These are phyloP conservation scores for Aquilaria yunnanensis DNA, from an alignment of 345 rosid species.

Conservation along the genomic window DNA sequence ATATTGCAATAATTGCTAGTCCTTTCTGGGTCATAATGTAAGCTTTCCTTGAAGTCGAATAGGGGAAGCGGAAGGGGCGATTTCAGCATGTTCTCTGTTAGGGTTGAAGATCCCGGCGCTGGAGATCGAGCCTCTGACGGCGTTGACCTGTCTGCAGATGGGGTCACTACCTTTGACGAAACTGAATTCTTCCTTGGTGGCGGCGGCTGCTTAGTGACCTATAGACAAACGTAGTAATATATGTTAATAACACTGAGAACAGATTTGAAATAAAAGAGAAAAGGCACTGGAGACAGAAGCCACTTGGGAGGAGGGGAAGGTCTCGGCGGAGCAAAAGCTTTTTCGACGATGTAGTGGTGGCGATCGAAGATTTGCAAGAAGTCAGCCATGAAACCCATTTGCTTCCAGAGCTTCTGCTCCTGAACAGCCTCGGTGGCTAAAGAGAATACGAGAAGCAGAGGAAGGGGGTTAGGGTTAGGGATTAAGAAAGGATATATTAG, in stretches of 20 bases:
- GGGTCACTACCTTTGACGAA: too few species aligned
- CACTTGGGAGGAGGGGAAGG: slow-evolving; percentile 48
- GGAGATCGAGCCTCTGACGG: slow-evolving; percentile 34
- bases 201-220: slow-evolving; percentile 29
- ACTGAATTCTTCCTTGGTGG: slow-evolving; percentile 21
- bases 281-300: background rate
- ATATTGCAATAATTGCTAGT: too few species aligned
- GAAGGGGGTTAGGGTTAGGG: too few species aligned
- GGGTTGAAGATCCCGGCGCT: slow-evolving; percentile 19
- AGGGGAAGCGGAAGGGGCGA: slow-evolving; percentile 41
- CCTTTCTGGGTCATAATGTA: too few species aligned
- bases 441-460: too few species aligned
- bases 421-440: slow-evolving; percentile 28
- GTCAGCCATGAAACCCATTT: slow-evolving; percentile 94
- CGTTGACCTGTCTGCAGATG: slow-evolving; percentile 12
- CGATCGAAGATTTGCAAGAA: slow-evolving; percentile 96
- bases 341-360: slow-evolving; percentile 52
- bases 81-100: slow-evolving; percentile 18
- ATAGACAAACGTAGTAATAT: slow-evolving; percentile 1
- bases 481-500: too few species aligned
- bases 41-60: slow-evolving; percentile 48
- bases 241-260: too few species aligned
- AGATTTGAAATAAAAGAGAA: background rate
- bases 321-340: slow-evolving; percentile 50
- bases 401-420: slow-evolving; percentile 53